phyloP scores from a whole-genome alignment of 1,284 basidiomycete species.

The Leccinum fallax region DNA sequence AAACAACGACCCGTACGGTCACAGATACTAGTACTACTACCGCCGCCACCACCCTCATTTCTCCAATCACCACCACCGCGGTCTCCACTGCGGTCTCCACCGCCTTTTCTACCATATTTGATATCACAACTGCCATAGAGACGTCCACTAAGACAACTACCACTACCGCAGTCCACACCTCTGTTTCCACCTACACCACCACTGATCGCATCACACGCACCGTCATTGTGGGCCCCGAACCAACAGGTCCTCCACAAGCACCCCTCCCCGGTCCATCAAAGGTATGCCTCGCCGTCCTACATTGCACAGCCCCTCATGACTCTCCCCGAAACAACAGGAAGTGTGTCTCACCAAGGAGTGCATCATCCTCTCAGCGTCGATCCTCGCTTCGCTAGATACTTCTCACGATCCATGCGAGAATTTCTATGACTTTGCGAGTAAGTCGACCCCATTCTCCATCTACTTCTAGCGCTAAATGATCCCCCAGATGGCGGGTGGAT shows the following conservation, averaged over 20 bases:
- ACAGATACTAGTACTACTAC: slow-evolving; percentile 30
- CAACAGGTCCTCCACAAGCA: slow-evolving; percentile 34
- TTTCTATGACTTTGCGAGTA: slow-evolving; percentile 92
- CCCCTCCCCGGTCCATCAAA: slow-evolving; percentile 31
- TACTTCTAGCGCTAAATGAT: slow-evolving; percentile 5
- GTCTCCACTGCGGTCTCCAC: slow-evolving; percentile 27
- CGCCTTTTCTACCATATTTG: slow-evolving; percentile 35
- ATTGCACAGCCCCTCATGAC: slow-evolving; percentile 1
- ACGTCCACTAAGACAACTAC: slow-evolving; percentile 40
- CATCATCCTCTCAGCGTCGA: slow-evolving; percentile 80
- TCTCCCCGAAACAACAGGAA: slow-evolving; percentile 40
- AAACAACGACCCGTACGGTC: slow-evolving; percentile 34
- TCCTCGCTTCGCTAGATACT: slow-evolving; percentile 82
- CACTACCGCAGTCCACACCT: slow-evolving; percentile 40
- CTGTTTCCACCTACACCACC: slow-evolving; percentile 39
- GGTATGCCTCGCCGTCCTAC: slow-evolving; percentile 13
- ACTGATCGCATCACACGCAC: slow-evolving; percentile 36
- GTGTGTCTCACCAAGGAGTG: slow-evolving; percentile 82
- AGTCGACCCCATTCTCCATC: slow-evolving; percentile 32
- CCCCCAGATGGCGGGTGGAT: slow-evolving; percentile 80
- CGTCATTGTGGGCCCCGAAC: slow-evolving; percentile 37
- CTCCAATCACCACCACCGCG: slow-evolving; percentile 39
- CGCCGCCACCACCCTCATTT: slow-evolving; percentile 33
- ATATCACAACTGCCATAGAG: slow-evolving; percentile 35
- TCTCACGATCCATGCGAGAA: slow-evolving; percentile 92